Evolutionary conservation across 805 yeast species (phyloP).

Genomic region (Yueomyces sinensis): DNA sequence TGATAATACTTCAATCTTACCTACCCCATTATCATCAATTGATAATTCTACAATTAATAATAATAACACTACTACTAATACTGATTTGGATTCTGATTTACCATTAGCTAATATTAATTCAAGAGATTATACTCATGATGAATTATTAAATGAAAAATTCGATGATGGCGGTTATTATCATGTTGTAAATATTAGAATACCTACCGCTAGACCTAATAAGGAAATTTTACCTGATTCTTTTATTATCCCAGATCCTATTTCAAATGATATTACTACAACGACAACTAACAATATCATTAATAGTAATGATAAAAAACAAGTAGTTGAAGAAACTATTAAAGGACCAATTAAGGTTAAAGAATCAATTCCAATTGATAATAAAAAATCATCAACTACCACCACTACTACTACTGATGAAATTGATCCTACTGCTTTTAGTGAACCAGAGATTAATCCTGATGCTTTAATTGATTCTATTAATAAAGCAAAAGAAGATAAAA

Average conservation of each 20-base stretch:
- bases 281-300: background rate
- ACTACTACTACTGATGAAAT: background rate
- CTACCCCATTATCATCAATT: no score
- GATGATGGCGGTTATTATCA: conserved; percentile 17
- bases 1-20: background rate
- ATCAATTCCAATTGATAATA: background rate
- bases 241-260: conserved; percentile 1
- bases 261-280: background rate
- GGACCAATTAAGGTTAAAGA: background rate
- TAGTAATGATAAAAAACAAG: conserved; percentile 2
- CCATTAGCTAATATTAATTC: background rate
- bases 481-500: background rate
- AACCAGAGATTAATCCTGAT: background rate
- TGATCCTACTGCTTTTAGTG: background rate
- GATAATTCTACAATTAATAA: background rate
- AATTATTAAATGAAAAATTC: conserved; percentile 13
- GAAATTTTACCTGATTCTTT: conserved; percentile 4
- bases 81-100: background rate
- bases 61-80: background rate
- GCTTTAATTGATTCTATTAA: background rate
- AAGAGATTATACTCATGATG: conserved; percentile 15
- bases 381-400: background rate
- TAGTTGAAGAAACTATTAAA: conserved; percentile 2
- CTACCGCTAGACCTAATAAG: conserved; percentile 9
- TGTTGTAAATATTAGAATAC: conserved; percentile 15